Conservation (phyloP, 2,329 filamentous ascomycete genomes). For the Aspergillus japonicus region DNA sequence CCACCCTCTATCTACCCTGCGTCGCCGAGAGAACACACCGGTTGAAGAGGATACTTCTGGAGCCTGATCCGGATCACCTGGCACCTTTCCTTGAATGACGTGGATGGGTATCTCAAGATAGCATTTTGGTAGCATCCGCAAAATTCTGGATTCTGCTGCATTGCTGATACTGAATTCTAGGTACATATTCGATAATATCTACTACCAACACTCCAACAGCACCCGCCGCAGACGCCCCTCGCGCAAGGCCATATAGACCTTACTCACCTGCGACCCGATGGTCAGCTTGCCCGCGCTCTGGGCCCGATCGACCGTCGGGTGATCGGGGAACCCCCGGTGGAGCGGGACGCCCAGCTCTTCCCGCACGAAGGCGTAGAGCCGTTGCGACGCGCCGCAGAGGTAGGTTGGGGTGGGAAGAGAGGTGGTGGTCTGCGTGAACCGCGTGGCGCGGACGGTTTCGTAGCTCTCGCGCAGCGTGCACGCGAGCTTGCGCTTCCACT, state of each 20-base stretch:
- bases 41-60: too few species aligned
- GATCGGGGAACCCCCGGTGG: constrained; percentile 32
- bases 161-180: too few species aligned
- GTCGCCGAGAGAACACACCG: too few species aligned
- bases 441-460: constrained; percentile 12
- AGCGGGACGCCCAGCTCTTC: constrained; percentile 33
- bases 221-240: constrained; percentile 11
- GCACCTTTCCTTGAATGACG: too few species aligned
- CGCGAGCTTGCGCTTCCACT: constrained; percentile 8
- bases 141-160: too few species aligned
- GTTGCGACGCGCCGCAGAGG: constrained; percentile 32
- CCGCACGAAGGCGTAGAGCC: constrained; percentile 39
- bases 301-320: constrained; percentile 21
- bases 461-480: constrained; percentile 9
- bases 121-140: too few species aligned
- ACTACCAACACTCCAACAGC: too few species aligned
- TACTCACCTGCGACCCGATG: constrained; percentile 26
- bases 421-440: constrained; percentile 17
- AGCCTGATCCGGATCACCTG: too few species aligned
- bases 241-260: constrained; percentile 26
- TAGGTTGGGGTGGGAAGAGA: constrained; percentile 5
- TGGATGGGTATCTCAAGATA: too few species aligned
- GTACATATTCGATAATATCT: too few species aligned
- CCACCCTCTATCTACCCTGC: too few species aligned
- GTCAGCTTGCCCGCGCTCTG: constrained; percentile 11